Evolutionary conservation across 495 filamentous ascomycete species (phyloP).

Genomic region (Copromyces sp.): DNA sequence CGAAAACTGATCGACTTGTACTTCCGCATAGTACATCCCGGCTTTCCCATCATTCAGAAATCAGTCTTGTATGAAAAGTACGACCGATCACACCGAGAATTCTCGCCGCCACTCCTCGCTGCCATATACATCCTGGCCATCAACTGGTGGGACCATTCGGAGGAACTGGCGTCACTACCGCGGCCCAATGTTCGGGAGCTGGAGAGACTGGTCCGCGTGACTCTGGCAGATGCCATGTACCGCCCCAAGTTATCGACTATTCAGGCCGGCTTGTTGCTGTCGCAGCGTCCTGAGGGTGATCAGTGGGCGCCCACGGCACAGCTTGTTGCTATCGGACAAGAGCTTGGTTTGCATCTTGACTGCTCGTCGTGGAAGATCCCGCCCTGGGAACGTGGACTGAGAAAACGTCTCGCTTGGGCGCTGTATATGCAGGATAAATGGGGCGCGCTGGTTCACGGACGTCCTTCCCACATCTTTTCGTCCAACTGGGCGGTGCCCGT

Average conservation of each 20-base stretch:
- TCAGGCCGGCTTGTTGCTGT: constrained; percentile 80
- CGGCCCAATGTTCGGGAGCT: constrained; percentile 66
- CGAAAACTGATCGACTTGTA: constrained; percentile 75
- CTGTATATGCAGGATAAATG: constrained; percentile 93
- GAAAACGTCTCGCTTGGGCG: constrained; percentile 82
- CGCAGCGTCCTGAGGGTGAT: constrained; percentile 78
- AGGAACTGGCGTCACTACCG: constrained; percentile 50
- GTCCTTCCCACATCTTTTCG: constrained; percentile 71
- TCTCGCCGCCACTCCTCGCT: constrained; percentile 76
- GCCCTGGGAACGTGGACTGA: constrained; percentile 70
- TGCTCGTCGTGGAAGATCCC: constrained; percentile 84
- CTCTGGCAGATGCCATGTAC: constrained; percentile 67
- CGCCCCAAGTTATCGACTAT: constrained; percentile 86
- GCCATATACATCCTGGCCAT: constrained; percentile 86
- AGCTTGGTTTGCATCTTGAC: constrained; percentile 79
- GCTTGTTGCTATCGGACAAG: constrained; percentile 67
- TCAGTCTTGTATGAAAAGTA: constrained; percentile 80
- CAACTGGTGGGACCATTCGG: constrained; percentile 76
- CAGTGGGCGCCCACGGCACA: constrained; percentile 83
- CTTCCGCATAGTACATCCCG: constrained; percentile 80
- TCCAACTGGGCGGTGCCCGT: constrained; percentile 75
- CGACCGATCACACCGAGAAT: constrained; percentile 58
- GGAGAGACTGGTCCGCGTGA: constrained; percentile 64
- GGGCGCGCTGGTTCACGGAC: constrained; percentile 76
- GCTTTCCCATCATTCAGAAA: constrained; percentile 84